Conservation (phyloP, 2,329 filamentous ascomycete genomes). For the Fusarium chuoi region DNA sequence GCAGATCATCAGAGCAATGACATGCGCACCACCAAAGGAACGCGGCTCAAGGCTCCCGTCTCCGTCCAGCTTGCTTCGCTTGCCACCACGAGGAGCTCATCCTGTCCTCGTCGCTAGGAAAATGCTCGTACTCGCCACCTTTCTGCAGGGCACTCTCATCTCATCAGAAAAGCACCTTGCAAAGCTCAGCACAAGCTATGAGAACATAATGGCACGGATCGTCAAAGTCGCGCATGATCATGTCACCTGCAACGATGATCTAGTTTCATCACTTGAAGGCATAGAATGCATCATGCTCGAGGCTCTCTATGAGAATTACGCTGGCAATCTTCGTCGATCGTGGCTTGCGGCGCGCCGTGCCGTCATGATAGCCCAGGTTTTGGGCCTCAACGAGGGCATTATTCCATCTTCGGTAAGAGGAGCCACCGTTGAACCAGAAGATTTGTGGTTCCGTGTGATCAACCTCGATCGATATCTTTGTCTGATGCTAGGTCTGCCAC, state of each 20-base stretch:
- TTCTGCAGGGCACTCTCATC: slow-evolving; percentile 48
- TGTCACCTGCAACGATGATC: slow-evolving; percentile 59
- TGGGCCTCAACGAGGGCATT: slow-evolving; percentile 49
- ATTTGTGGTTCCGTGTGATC: slow-evolving; percentile 59
- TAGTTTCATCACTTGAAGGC: slow-evolving; percentile 58
- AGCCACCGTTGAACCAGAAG: slow-evolving; percentile 44
- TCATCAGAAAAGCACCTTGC: not conserved
- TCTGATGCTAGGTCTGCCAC: slow-evolving; percentile 58
- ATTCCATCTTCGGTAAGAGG: slow-evolving; percentile 15
- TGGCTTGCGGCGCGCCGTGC: slow-evolving; percentile 59
- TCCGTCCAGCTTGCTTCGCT: slow-evolving; percentile 46
- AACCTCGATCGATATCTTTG: slow-evolving; percentile 59
- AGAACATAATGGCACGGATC: slow-evolving; percentile 38
- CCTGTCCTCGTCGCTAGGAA: slow-evolving; percentile 56
- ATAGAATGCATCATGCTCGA: slow-evolving; percentile 63
- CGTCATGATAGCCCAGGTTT: slow-evolving; percentile 56
- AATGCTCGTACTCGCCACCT: slow-evolving; percentile 52
- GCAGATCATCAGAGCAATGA: slow-evolving; percentile 49
- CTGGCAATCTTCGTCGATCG: slow-evolving; percentile 57
- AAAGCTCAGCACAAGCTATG: slow-evolving; percentile 22
- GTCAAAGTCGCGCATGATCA: slow-evolving; percentile 46
- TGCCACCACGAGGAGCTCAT: slow-evolving; percentile 42
- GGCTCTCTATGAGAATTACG: slow-evolving; percentile 57
- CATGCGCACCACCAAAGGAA: slow-evolving; percentile 44
- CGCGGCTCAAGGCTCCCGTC: slow-evolving; percentile 21